Conservation (phyloP, 108 stramenopile genomes). For the Nannochloropsis salina region DNA sequence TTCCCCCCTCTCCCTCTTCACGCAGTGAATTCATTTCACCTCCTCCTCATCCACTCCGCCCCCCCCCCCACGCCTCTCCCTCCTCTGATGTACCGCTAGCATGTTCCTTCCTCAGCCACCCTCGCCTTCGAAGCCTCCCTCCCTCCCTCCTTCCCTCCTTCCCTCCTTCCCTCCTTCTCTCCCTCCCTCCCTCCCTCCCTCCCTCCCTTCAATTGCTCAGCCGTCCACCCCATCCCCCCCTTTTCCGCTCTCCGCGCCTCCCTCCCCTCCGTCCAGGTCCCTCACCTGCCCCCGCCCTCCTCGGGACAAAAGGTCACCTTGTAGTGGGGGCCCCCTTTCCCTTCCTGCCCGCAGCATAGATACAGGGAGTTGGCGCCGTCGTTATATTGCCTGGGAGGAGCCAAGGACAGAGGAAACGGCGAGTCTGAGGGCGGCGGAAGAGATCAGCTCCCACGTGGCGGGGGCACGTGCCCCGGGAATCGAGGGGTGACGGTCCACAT, state of each 20-base stretch:
- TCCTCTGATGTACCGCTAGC: too few species aligned
- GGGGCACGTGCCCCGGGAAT: too few species aligned
- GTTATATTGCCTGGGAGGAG: neutral
- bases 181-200: neutral
- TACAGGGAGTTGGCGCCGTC: neutral
- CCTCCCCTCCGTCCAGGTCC: too few species aligned
- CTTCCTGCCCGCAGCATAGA: conserved; percentile 4
- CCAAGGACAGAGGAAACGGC: neutral
- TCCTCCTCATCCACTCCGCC: too few species aligned
- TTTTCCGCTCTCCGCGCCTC: neutral
- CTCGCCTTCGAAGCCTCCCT: too few species aligned
- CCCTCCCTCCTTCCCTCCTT: neutral
- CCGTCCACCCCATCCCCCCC: too few species aligned
- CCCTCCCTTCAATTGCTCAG: too few species aligned
- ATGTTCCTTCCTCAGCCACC: too few species aligned
- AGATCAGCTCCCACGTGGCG: too few species aligned
- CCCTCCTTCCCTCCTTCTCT: neutral
- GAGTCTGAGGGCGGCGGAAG: neutral
- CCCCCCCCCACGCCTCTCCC: too few species aligned
- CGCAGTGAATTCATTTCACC: too few species aligned
- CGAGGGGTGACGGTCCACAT: too few species aligned
- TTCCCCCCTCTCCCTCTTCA: neutral
- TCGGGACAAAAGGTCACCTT: neutral
- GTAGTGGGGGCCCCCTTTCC: neutral
- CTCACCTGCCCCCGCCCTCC: neutral